A percentile compares a stretch with the other conserved stretches of the same genome.
Conservation (phyloP, 2,329 filamentous ascomycete species). For the Fusarium oxysporum region DNA sequence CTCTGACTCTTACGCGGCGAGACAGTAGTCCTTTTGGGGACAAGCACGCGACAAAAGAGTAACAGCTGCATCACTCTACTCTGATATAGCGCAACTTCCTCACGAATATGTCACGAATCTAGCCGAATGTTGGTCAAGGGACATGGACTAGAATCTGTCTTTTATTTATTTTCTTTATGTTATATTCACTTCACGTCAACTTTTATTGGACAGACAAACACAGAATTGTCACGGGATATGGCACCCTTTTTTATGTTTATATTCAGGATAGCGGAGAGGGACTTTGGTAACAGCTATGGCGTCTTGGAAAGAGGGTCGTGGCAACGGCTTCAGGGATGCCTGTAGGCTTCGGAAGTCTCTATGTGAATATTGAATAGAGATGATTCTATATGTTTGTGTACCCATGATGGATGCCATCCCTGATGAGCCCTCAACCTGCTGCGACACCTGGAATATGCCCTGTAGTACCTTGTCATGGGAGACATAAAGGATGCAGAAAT, state of each 20-base stretch:
- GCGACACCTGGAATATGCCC: not conserved
- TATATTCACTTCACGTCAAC: slow-evolving; percentile 42
- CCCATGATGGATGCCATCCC: not conserved
- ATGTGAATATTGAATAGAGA: slow-evolving; percentile 46
- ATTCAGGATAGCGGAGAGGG: slow-evolving; percentile 36
- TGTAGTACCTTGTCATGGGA: not conserved
- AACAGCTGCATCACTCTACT: slow-evolving; percentile 25
- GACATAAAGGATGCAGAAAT: not conserved
- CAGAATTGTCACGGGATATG: slow-evolving; percentile 39
- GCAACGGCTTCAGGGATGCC: slow-evolving; percentile 47
- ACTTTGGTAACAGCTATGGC: slow-evolving; percentile 46
- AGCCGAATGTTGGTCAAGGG: slow-evolving; percentile 20
- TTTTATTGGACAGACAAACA: slow-evolving; percentile 42
- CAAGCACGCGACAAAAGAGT: slow-evolving; percentile 67
- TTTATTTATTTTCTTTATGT: slow-evolving; percentile 12
- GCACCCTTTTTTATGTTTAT: slow-evolving; percentile 40
- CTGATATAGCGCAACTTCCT: slow-evolving; percentile 29
- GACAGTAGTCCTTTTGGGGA: slow-evolving; percentile 67
- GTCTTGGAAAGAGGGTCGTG: slow-evolving; percentile 45
- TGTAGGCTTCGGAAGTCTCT: slow-evolving; percentile 43
- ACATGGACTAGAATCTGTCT: slow-evolving; percentile 28
- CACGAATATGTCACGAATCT: slow-evolving; percentile 39
- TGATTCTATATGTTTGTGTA: slow-evolving; percentile 31
- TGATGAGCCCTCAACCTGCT: not conserved
- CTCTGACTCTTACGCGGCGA: slow-evolving; percentile 45